Evolutionary conservation across 1,284 basidiomycete genomes (phyloP).

Genomic region (Apiotrichum veenhuisii): DNA sequence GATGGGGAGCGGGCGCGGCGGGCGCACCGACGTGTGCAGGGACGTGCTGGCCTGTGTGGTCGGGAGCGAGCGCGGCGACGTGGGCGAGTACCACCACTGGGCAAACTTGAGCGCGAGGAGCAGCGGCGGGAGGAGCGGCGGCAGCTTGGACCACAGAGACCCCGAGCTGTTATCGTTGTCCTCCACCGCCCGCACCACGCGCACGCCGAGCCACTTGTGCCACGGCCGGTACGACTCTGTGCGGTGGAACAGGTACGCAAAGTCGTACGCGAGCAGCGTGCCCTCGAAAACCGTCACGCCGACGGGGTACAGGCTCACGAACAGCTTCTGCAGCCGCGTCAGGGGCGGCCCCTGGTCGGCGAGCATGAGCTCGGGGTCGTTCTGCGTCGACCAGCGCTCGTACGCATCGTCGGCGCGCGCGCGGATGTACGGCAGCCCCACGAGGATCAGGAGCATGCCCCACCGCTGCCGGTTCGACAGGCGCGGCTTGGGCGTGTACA

Average conservation of each 20-base stretch:
- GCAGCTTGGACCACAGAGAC: conserved; percentile 22
- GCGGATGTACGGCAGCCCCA: conserved; percentile 82
- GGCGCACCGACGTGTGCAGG: conserved; percentile 65
- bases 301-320: conserved; percentile 76
- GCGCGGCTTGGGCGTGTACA: conserved; percentile 9
- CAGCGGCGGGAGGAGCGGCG: conserved; percentile 67
- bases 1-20: conserved; percentile 62
- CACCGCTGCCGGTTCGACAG: conserved; percentile 43
- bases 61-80: conserved; percentile 76
- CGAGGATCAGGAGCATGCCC: conserved; percentile 72
- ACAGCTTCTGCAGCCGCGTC: conserved; percentile 44
- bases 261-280: conserved; percentile 77
- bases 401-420: conserved; percentile 86
- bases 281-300: conserved; percentile 70
- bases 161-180: conserved; percentile 6
- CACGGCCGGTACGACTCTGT: conserved; percentile 89
- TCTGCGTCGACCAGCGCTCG: conserved; percentile 60
- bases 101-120: conserved; percentile 97
- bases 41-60: conserved; percentile 59
- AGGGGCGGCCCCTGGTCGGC: conserved; percentile 29
- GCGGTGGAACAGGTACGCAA: conserved; percentile 85
- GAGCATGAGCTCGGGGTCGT: conserved; percentile 16
- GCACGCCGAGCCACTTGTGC: conserved; percentile 77
- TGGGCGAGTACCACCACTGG: conserved; percentile 99
- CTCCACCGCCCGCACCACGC: conserved; percentile 46